Percentiles rank a stretch among this genome's conserved stretches.
Evolutionary conservation across 225 moss, liverwort and hornwort species (phyloP).

Genomic region (Marchantia paleacea): DNA sequence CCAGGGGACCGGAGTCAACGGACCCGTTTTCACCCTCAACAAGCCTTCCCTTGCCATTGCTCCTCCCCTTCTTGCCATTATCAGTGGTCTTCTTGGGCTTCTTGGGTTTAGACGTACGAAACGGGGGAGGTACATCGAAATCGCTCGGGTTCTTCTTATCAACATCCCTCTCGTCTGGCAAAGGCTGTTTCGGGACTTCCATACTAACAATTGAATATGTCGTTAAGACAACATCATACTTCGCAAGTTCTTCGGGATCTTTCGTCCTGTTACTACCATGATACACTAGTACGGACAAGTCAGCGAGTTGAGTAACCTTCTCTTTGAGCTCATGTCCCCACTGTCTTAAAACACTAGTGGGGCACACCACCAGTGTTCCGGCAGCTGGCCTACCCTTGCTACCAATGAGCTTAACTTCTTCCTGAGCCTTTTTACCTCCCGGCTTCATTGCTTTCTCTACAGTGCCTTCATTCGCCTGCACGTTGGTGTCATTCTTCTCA

Average conservation of each 20-base stretch:
- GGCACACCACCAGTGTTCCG: constrained; percentile 95
- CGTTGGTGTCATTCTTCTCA: constrained; percentile 1
- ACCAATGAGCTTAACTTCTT: constrained; percentile 35
- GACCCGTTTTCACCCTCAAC: constrained; percentile 61
- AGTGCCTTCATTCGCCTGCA: not conserved
- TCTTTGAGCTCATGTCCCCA: constrained; percentile 88
- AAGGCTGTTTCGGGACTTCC: constrained; percentile 92
- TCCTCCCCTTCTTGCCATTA: constrained; percentile 58
- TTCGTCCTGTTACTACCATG: constrained; percentile 90
- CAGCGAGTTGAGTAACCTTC: constrained; percentile 71
- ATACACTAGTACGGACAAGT: constrained; percentile 70
- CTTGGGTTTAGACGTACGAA: constrained; percentile 27
- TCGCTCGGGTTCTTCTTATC: constrained; percentile 56
- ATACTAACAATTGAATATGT: constrained; percentile 95
- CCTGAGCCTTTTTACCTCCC: constrained; percentile 23
- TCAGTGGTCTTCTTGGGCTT: constrained; percentile 68
- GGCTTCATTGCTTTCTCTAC: constrained; percentile 23
- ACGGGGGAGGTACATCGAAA: constrained; percentile 30
- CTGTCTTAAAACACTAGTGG: constrained; percentile 95
- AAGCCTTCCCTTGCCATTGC: constrained; percentile 49
- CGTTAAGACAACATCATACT: constrained; percentile 89
- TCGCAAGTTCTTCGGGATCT: constrained; percentile 82
- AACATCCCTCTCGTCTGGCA: constrained; percentile 74
- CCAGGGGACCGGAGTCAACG: constrained; percentile 79
- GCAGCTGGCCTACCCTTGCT: constrained; percentile 83